These are phyloP conservation scores for Botrytis galanthina DNA, from an alignment of 2,329 filamentous ascomycete genomes.

Conservation along the genomic window DNA sequence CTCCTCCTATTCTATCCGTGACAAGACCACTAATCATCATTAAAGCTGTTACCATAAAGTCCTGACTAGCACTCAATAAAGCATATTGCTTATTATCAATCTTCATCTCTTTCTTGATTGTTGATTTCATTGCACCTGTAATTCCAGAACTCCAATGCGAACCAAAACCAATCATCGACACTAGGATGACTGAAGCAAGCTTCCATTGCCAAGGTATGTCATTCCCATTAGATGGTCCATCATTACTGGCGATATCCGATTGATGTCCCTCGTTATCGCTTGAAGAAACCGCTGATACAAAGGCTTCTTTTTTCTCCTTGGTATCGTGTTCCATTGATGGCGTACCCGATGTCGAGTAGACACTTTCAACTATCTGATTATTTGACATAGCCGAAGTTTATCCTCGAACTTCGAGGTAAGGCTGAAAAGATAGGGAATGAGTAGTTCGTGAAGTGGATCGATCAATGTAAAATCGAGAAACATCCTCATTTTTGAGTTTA, in stretches of 20 bases:
- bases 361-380: neutral
- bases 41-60: slow-evolving; percentile 59
- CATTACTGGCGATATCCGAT: neutral
- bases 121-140: slow-evolving; percentile 59
- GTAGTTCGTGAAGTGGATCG: neutral
- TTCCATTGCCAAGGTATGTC: slow-evolving; percentile 35
- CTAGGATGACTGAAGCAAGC: slow-evolving; percentile 48
- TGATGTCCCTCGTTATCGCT: neutral
- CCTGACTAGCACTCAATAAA: slow-evolving; percentile 57
- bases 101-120: slow-evolving; percentile 57
- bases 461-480: neutral
- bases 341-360: neutral
- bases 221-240: neutral
- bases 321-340: neutral
- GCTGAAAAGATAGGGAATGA: neutral
- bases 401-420: neutral
- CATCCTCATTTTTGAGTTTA: neutral
- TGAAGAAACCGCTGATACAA: slow-evolving; percentile 3
- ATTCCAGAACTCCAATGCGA: slow-evolving; percentile 60
- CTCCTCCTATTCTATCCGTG: slow-evolving; percentile 58
- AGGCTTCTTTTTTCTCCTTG: neutral
- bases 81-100: slow-evolving; percentile 61
- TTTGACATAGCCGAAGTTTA: neutral
- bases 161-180: slow-evolving; percentile 57
- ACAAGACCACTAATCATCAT: slow-evolving; percentile 55